phyloP scores from a whole-genome alignment of 495 filamentous ascomycete species.

The Penicillium maclennaniae region DNA sequence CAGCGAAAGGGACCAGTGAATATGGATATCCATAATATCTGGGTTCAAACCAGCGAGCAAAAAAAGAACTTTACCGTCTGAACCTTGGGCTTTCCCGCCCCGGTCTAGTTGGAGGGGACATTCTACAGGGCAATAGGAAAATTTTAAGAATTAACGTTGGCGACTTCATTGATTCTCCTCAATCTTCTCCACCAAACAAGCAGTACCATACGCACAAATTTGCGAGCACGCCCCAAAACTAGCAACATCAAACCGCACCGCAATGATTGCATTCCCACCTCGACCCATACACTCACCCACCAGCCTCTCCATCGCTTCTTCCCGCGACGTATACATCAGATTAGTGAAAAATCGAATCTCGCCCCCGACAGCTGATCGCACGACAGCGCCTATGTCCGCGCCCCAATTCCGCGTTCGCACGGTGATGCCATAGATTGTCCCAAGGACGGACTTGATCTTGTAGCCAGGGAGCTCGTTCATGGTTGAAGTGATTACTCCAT shows the following conservation, averaged over 20 bases:
- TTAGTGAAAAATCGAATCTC: conserved; percentile 56
- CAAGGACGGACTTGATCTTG: conserved; percentile 53
- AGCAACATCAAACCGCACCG: conserved; percentile 49
- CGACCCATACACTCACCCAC: conserved; percentile 53
- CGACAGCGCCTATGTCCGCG: conserved; percentile 40
- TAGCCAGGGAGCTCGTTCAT: conserved; percentile 54
- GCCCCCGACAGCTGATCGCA: conserved; percentile 51
- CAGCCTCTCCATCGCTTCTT: conserved; percentile 51
- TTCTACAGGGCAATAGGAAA: neutral
- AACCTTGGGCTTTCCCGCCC: too few species aligned
- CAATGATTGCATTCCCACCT: conserved; percentile 59
- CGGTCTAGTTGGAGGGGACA: too few species aligned
- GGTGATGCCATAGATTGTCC: conserved; percentile 56
- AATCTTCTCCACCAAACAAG: conserved; percentile 49
- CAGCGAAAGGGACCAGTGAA: too few species aligned
- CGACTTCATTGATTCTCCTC: conserved; percentile 12
- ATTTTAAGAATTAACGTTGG: neutral
- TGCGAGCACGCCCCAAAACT: conserved; percentile 46
- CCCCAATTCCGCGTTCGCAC: conserved; percentile 55
- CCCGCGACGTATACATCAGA: conserved; percentile 52
- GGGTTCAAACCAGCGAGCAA: too few species aligned
- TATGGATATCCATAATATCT: too few species aligned
- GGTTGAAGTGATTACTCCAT: conserved; percentile 54
- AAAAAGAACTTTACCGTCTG: too few species aligned
- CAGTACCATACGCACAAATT: conserved; percentile 58